Evolutionary conservation across 169 alveolate genomes (phyloP).

Genomic region (Amoebophrya sp.): DNA sequence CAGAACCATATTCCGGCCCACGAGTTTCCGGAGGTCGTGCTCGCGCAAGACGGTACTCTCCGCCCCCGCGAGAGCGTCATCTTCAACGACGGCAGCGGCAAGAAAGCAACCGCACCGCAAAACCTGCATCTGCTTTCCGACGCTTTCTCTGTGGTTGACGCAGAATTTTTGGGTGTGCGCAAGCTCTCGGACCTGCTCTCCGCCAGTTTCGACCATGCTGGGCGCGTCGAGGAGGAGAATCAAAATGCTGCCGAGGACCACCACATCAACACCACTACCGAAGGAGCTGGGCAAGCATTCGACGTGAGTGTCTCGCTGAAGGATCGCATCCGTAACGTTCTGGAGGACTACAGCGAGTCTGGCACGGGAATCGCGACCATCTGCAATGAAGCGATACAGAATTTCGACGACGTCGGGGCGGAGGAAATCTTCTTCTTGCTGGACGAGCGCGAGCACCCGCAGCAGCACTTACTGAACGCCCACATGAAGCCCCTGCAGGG

Average conservation of each 20-base stretch:
- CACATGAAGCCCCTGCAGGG: not conserved
- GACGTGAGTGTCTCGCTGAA: not conserved
- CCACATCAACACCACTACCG: no score
- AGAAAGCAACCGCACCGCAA: no score
- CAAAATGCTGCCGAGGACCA: no score
- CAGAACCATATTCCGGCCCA: no score
- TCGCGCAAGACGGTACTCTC: not conserved
- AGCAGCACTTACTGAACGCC: not conserved
- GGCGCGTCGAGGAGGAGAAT: no score
- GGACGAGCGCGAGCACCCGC: not conserved
- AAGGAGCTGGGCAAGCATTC: not conserved
- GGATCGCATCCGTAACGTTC: not conserved
- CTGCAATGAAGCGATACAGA: not conserved
- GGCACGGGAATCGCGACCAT: not conserved
- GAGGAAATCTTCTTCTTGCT: not conserved
- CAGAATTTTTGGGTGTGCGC: not conserved
- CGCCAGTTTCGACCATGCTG: no score
- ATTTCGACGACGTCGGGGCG: not conserved
- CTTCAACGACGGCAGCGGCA: not conserved
- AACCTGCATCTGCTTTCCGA: not conserved
- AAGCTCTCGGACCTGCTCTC: not conserved
- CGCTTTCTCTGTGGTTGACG: not conserved
- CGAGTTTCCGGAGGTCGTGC: not conserved
- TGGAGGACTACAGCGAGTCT: not conserved
- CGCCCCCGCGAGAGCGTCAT: not conserved